A percentile compares a stretch with the other conserved stretches of the same genome.
Evolutionary conservation across 306 rosid species (phyloP).

Genomic region (Vigna reflexopilosa): DNA sequence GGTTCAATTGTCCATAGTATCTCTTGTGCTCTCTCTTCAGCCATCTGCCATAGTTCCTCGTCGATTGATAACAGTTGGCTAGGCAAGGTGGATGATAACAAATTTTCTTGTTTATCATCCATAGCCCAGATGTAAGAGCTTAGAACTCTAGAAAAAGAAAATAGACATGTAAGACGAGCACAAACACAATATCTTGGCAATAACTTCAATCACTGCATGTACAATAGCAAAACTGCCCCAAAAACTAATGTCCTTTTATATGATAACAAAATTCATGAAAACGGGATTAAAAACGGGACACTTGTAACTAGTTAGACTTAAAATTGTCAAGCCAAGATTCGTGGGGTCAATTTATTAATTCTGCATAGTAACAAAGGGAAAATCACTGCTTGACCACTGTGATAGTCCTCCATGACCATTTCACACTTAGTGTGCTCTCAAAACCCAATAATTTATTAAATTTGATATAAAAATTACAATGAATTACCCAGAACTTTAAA

Average conservation of each 20-base stretch:
- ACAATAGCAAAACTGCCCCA: constrained; percentile 11
- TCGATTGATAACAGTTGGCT: constrained; percentile 48
- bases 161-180: constrained; percentile 35
- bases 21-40: constrained; percentile 69
- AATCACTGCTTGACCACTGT: constrained; percentile 36
- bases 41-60: constrained; percentile 65
- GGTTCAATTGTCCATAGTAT: constrained; percentile 65
- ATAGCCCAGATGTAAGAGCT: constrained; percentile 40
- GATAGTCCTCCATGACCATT: constrained; percentile 3
- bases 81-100: constrained; percentile 24
- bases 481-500: not conserved
- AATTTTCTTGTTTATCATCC: constrained; percentile 30
- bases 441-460: not conserved
- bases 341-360: constrained; percentile 14
- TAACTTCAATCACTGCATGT: constrained; percentile 35
- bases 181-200: constrained; percentile 38
- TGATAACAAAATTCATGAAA: constrained; percentile 7
- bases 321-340: constrained; percentile 7
- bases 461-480: not conserved
- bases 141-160: constrained; percentile 43
- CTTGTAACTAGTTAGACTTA: constrained; percentile 1
- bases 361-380: constrained; percentile 27
- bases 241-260: constrained; percentile 14
- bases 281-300: constrained; percentile 26
- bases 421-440: not conserved